These are phyloP conservation scores for Lepidium aucheri DNA, from an alignment of 345 rosid genomes.

Conservation along the genomic window DNA sequence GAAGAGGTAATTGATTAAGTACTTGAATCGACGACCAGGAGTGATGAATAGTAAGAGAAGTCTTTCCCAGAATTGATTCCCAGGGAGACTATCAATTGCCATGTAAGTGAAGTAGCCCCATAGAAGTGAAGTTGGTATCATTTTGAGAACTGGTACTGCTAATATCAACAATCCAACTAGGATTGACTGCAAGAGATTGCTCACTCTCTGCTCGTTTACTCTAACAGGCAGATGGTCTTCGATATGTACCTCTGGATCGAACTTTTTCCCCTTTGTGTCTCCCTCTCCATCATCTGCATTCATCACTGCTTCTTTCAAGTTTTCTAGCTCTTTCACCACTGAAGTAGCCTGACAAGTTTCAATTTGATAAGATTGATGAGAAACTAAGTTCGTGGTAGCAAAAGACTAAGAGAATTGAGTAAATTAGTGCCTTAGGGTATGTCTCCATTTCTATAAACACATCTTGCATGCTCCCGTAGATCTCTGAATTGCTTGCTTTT, in stretches of 20 bases:
- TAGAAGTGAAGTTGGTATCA: conserved; percentile 69
- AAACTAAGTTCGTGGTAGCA: background rate
- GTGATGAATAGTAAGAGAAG: conserved; percentile 62
- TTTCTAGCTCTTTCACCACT: conserved; percentile 53
- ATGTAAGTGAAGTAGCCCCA: conserved; percentile 93
- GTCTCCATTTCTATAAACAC: conserved; percentile 57
- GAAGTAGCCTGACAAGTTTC: conserved; percentile 32
- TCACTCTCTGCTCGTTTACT: conserved; percentile 76
- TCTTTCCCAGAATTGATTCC: conserved; percentile 89
- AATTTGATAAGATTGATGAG: conserved; percentile 1
- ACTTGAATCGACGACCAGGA: conserved; percentile 65
- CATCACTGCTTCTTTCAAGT: conserved; percentile 71
- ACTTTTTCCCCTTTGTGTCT: conserved; percentile 32
- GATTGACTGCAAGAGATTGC: conserved; percentile 67
- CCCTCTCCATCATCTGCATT: conserved; percentile 39
- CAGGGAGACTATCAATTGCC: conserved; percentile 90
- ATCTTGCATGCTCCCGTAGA: conserved; percentile 57
- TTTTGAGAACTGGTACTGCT: conserved; percentile 52
- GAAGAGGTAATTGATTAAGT: conserved; percentile 2
- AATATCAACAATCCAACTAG: conserved; percentile 52
- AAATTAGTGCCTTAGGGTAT: conserved; percentile 34
- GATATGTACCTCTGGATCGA: conserved; percentile 63
- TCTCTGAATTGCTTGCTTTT: conserved; percentile 55
- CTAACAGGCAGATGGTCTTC: conserved; percentile 68
- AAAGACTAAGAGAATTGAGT: background rate